Base-by-base conservation (phyloP, 129 eudicot species). In the Centella asiatica region DNA sequence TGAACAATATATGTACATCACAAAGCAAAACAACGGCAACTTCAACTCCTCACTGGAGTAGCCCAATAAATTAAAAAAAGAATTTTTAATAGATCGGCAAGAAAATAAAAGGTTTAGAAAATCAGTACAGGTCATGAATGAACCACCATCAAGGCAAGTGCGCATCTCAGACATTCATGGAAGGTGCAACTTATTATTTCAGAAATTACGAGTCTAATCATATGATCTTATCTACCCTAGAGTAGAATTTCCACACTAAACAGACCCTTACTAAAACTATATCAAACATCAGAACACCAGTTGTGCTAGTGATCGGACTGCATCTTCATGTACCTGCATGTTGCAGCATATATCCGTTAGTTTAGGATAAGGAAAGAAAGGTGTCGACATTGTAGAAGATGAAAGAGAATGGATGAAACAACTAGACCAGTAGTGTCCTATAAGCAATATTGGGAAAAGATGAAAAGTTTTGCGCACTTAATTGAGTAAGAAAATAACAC, bases 281-380 rank as follows among this genome's bases (percentile, higher is more conserved):
- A 0, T 18, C 5, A 29, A 56, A 0, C 61, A 56, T 7, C 60
- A 1, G 1, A 50, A 31, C 33, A 56, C n/a, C n/a, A n/a, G n/a
- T n/a, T 55, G 60, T 22, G 17, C 24, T 24, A 17, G 5, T 26
- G 29, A 6, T n/a, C 60, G 2, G 17, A 32, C n/a, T 15, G 61
- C 39, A 2, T 17, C 6, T 56, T 56, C 61, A 56, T 0, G 61
- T 56, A 56, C 11, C 61, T 56, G 61, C 61, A 56, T 19, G 2
- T 56, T 18, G 7, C n/a, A 18, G 0, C 5, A 6, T n/a, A 11
- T 17, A 13, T 18, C 1, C n/a, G 61, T 56, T 56, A 18, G 59
- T 10, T 53, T 53, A 23, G 12, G 24, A 9, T 37, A 42, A 13
- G 47, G 19, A 11, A 42, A 42, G 47, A 42, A 42, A 42, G 11